Conservation (phyloP, 495 filamentous ascomycete genomes). For the Talaromyces thailandensis region DNA sequence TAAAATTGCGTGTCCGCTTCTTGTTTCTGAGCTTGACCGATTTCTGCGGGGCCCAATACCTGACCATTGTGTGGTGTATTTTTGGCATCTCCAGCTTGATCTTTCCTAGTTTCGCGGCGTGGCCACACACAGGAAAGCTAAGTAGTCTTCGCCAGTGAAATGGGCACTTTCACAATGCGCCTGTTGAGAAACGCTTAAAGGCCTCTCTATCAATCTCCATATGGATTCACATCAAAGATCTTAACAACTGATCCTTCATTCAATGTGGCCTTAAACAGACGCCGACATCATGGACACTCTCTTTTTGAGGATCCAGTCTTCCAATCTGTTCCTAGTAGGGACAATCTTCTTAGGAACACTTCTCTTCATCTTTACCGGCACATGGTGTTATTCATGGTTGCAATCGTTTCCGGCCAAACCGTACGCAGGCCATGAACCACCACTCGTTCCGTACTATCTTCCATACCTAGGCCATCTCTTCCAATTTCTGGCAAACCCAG, state of each 20-base stretch:
- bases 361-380: not conserved
- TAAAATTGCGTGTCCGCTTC: not conserved
- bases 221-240: not conserved
- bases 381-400: not conserved
- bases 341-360: not conserved
- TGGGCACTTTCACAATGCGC: not conserved
- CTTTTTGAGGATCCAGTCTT: not conserved
- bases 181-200: not conserved
- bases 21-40: not conserved
- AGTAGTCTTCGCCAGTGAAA: not conserved
- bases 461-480: conserved; percentile 7
- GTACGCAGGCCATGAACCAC: conserved; percentile 1
- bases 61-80: not conserved
- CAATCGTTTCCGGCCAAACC: not conserved
- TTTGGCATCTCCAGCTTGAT: not conserved
- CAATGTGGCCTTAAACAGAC: not conserved
- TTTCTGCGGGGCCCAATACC: not conserved
- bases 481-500: conserved; percentile 4
- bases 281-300: not conserved
- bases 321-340: not conserved
- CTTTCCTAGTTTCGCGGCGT: not conserved
- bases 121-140: not conserved
- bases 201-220: not conserved
- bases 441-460: conserved; percentile 5
- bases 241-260: not conserved